A percentile compares a stretch with the other conserved stretches of the same genome.
These are phyloP conservation scores for Cunninghamia lanceolata DNA, from an alignment of 75 land plant genomes.

Conservation along the genomic window DNA sequence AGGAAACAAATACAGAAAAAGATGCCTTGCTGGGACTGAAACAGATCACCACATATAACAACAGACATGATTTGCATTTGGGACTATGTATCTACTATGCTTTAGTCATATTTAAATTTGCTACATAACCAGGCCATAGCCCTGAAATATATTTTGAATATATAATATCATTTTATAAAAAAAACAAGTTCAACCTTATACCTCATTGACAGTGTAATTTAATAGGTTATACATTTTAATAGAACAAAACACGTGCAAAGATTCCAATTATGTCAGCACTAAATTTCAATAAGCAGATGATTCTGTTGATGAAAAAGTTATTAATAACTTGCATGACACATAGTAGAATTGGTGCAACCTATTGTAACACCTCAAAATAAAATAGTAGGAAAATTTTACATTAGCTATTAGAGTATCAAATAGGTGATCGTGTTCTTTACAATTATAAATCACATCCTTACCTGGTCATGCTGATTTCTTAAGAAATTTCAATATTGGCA, in stretches of 20 bases:
- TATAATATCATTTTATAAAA: not conserved
- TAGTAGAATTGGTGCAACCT: too few species aligned
- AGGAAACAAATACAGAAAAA: not conserved
- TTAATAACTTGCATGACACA: not conserved
- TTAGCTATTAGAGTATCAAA: not conserved
- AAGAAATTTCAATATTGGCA: not conserved
- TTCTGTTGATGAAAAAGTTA: not conserved
- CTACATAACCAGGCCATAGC: too few species aligned
- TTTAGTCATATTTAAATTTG: too few species aligned
- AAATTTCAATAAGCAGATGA: not conserved
- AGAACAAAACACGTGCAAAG: not conserved
- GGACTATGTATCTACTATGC: not conserved
- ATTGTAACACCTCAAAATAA: too few species aligned
- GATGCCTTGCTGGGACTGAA: not conserved
- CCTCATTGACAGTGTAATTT: not conserved
- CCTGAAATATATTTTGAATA: too few species aligned
- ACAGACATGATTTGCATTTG: not conserved
- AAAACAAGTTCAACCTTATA: not conserved
- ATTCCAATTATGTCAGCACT: not conserved
- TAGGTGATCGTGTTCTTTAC: not conserved
- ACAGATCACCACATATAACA: not conserved
- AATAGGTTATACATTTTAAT: not conserved
- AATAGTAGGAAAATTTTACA: too few species aligned
- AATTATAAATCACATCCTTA: not conserved
- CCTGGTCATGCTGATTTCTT: not conserved